These are phyloP conservation scores for Trichoderma sp. DNA, from an alignment of 2,329 filamentous ascomycete genomes.

Conservation along the genomic window DNA sequence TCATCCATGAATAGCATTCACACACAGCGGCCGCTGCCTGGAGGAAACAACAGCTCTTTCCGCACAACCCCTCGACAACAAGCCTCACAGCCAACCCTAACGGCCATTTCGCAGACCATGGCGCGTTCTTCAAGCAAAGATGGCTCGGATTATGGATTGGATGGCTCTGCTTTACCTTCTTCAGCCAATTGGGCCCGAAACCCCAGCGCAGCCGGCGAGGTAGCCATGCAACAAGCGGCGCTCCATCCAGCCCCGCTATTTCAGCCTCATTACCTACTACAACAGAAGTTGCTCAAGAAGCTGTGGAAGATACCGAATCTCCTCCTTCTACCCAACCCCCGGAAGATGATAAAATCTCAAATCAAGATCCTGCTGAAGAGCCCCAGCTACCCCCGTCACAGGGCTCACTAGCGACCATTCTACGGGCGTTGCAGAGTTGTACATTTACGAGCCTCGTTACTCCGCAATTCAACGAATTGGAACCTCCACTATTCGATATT, in stretches of 20 bases:
- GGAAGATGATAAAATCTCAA: constrained; percentile 10
- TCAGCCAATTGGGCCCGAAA: constrained; percentile 90
- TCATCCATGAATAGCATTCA: constrained; percentile 92
- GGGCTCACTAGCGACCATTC: constrained; percentile 37
- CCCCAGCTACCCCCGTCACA: constrained; percentile 22
- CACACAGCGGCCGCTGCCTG: constrained; percentile 68
- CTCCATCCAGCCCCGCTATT: constrained; percentile 80
- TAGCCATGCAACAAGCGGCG: constrained; percentile 79
- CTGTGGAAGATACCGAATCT: constrained; percentile 37
- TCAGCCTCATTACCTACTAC: constrained; percentile 58
- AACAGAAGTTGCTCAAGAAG: constrained; percentile 51
- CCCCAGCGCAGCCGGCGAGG: constrained; percentile 66
- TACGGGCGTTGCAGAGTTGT: constrained; percentile 42
- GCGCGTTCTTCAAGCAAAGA: constrained; percentile 77
- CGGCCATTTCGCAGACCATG: constrained; percentile 63
- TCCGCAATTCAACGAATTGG: constrained; percentile 29
- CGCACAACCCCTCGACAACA: constrained; percentile 57
- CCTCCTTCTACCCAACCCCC: background rate
- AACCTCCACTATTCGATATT: constrained; percentile 78
- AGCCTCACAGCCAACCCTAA: constrained; percentile 40
- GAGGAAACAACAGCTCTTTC: constrained; percentile 52
- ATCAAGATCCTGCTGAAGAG: background rate
- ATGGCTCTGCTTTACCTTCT: constrained; percentile 87
- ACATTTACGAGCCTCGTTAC: constrained; percentile 32
- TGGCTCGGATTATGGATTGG: constrained; percentile 67